These are phyloP conservation scores for Phlyctochytrium planicorne DNA, from an alignment of 192 early-diverging fungal genomes.

Conservation along the genomic window DNA sequence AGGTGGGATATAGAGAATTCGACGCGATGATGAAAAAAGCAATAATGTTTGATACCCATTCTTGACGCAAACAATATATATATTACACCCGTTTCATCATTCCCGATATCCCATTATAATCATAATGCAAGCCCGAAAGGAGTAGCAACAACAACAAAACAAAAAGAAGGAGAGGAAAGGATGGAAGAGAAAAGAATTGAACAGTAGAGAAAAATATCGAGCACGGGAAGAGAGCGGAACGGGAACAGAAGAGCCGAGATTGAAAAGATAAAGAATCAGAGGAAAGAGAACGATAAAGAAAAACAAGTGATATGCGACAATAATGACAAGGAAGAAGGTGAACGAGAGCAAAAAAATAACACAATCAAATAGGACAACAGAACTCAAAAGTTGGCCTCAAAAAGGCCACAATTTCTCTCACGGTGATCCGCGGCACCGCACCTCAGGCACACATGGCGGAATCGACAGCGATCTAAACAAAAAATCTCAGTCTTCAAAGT, in stretches of 20 bases:
- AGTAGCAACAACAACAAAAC: not conserved
- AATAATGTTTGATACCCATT: no score
- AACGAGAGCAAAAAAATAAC: not conserved
- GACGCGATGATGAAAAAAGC: slow-evolving; percentile 25
- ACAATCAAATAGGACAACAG: not conserved
- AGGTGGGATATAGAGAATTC: slow-evolving; percentile 39
- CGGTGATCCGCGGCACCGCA: slow-evolving; percentile 23
- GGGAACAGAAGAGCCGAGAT: not conserved
- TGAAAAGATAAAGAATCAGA: not conserved
- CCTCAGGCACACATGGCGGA: slow-evolving; percentile 28
- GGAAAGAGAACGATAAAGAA: not conserved
- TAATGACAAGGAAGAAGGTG: not conserved
- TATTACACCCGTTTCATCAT: no score
- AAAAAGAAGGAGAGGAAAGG: not conserved
- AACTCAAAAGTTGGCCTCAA: slow-evolving; percentile 1
- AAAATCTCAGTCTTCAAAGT: not conserved
- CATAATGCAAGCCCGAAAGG: no score
- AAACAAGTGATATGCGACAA: not conserved
- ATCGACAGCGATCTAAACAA: slow-evolving; percentile 19
- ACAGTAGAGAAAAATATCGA: not conserved
- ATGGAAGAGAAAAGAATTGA: not conserved
- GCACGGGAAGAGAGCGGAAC: not conserved
- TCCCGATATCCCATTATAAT: no score
- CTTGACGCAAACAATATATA: no score
- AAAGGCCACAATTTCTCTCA: slow-evolving; percentile 16